Conservation (phyloP, 345 rosid species). For the Salix arbutifolia region DNA sequence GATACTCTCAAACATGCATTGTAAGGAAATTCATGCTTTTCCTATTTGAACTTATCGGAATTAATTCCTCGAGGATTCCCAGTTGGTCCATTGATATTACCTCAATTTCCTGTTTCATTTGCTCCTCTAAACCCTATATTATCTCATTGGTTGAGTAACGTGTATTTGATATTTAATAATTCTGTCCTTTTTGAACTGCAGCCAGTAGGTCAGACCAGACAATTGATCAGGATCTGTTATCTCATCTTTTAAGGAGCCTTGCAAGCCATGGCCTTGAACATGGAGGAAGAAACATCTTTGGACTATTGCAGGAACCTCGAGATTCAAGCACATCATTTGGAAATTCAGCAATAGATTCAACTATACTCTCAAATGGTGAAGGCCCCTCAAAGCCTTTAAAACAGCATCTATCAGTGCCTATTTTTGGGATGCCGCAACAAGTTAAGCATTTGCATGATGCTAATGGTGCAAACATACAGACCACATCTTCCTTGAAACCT, state of each 20-base stretch:
- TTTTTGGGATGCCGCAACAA: slow-evolving; percentile 40
- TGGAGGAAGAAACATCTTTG: slow-evolving; percentile 54
- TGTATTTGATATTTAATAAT: slow-evolving; percentile 5
- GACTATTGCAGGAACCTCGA: slow-evolving; percentile 63
- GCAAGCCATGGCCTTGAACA: slow-evolving; percentile 52
- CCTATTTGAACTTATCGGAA: background rate
- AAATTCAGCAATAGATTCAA: slow-evolving; percentile 44
- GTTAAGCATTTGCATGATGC: slow-evolving; percentile 27
- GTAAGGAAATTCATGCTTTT: slow-evolving; percentile 41
- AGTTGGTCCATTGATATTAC: background rate
- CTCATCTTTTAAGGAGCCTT: slow-evolving; percentile 83
- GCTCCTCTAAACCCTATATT: background rate
- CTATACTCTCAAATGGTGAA: slow-evolving; percentile 48
- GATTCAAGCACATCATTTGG: slow-evolving; percentile 35
- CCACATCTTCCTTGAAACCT: slow-evolving; percentile 18
- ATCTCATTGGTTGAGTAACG: background rate
- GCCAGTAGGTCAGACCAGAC: slow-evolving; percentile 62
- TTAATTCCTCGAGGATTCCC: background rate
- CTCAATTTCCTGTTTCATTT: background rate
- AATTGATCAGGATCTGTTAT: slow-evolving; percentile 69
- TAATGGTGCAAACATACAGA: slow-evolving; percentile 24
- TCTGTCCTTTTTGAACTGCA: slow-evolving; percentile 35
- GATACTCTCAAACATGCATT: slow-evolving; percentile 86
- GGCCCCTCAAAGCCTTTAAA: slow-evolving; percentile 40
- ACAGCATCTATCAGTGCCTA: slow-evolving; percentile 35